Base-by-base conservation (phyloP, 768 basidiomycete genomes). In the Boletus barrowsii region DNA sequence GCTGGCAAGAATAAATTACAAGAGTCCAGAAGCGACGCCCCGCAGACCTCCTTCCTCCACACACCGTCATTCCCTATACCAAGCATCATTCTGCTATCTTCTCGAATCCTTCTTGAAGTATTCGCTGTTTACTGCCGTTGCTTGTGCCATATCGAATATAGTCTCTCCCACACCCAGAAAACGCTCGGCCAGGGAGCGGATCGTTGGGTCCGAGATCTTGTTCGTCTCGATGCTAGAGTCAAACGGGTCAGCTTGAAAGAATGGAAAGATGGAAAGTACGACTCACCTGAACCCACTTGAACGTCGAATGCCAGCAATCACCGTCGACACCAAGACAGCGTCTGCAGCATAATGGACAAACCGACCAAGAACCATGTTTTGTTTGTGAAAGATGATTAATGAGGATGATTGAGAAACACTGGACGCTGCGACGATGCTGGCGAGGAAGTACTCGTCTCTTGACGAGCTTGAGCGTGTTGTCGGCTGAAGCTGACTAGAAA, bases 281-380 rank as follows among this genome's bases (percentile, higher is more conserved):
- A 86, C 93, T 72, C 67, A 97, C 95, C 81, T 73, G 74, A 93
- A 93, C 35, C 95, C 95, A 55, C 88, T 95, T 17, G 93, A 87
- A 55, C 91, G 84, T 68, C 86, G 86, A 55, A 98, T 86, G 30
- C 96, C 96, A 37, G 96, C 96, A 39, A 95, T 72, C 8, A 98
- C 81, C 13, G 96, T 92, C 15, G 94, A 94, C 36, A 98, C 61
- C 33, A 98, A 77, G 48, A 91, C 81, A 14, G 87, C 89, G 67
- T 98, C 96, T 43, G 90, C 73, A 24, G 88, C 81, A 62, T 90
- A 93, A 70, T 96, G 94, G 33, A 86, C 72, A 17, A 97, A 70
- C 70, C 84, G 82, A 61, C 91, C 94, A 17, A 70, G 65, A 33
- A 90, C 75, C 78, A 86, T 85, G 62, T 54, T 35, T 29, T 65